Evolutionary conservation across 2,329 filamentous ascomycete genomes (phyloP), one percentile per base, ranked within the genome.

Genomic region (Dactylellina drechsleri): DNA sequence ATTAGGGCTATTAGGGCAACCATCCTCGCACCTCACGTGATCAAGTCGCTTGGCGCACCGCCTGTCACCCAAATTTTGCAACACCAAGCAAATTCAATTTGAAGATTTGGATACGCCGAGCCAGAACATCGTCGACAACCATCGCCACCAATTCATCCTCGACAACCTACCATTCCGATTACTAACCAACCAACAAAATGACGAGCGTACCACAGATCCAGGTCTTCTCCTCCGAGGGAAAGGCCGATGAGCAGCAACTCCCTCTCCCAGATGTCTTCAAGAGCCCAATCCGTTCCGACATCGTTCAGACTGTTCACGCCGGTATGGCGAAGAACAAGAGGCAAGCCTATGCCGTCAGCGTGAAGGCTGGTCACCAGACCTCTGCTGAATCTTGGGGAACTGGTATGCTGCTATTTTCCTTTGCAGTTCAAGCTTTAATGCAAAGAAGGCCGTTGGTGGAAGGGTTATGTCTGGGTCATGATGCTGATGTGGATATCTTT

Each of bases 271-370:
- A 92, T 86, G 94, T 99, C 87, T 99, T 99, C 91, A 89, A 89
- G 85, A 89, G 92, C 81, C 95, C 95, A 81, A 98, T 99, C 88
- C 94, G 95, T 85, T 92, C 93, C 83, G 95, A 99, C 87, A 97
- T 99, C 84, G 95, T 99, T 84, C 94, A 98, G 89, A 85, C 85
- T 80, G 89, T 98, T 82, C 95, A 99, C 91, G 96, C 92, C 83
- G 95, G 95, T 83, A 96, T 99, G 88, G 94, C 94, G 84, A 99
- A 99, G 92, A 99, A 99, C 91, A 97, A 96, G 91, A 91, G 95
- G 85, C 95, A 99, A 87, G 93, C 95, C 81, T 99, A 99, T 86
- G 90, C 95, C 83, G 95, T 99, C 88, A 97, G 93, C 91, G 94
- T 98, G 91, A 99, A 99, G 92, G 95, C 95, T 84, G 95, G 95